These are phyloP conservation scores for Fraxinus ornus DNA, from an alignment of 305 asterid genomes.

Conservation along the genomic window DNA sequence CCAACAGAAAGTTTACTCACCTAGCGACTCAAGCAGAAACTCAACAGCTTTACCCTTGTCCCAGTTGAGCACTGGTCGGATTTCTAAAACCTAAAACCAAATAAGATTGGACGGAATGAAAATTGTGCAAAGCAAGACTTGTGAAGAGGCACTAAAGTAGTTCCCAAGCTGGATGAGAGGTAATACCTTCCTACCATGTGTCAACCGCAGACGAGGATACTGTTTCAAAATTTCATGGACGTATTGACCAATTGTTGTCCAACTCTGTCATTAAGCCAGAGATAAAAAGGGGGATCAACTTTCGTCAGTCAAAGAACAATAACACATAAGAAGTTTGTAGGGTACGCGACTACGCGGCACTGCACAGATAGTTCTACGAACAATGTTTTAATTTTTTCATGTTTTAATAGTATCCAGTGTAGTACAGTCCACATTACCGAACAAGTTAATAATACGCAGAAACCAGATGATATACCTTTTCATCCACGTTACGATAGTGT, in stretches of 20 bases:
- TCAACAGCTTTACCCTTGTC: slow-evolving; percentile 99
- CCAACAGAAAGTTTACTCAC: slow-evolving; percentile 40
- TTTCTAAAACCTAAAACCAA: slow-evolving; percentile 73
- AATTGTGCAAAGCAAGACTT: background rate
- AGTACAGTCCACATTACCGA: background rate
- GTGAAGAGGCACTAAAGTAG: background rate
- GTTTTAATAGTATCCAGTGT: background rate
- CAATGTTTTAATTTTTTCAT: background rate
- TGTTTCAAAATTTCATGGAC: slow-evolving; percentile 60
- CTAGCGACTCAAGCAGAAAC: slow-evolving; percentile 85
- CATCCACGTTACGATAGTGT: slow-evolving; percentile 89
- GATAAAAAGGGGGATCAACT: background rate
- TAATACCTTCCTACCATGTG: slow-evolving; percentile 94
- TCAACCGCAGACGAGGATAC: slow-evolving; percentile 78
- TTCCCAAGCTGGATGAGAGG: background rate
- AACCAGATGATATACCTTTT: slow-evolving; percentile 46
- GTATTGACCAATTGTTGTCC: slow-evolving; percentile 60
- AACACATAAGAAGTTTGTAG: background rate
- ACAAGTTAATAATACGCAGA: background rate
- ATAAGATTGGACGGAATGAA: background rate
- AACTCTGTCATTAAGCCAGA: slow-evolving; percentile 47
- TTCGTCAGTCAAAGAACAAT: slow-evolving; percentile 11
- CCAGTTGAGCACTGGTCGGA: slow-evolving; percentile 91
- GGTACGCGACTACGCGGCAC: background rate
- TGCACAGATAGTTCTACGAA: background rate